Evolutionary conservation across 2,329 filamentous ascomycete genomes (phyloP).

Genomic region (Catunica adiposa): DNA sequence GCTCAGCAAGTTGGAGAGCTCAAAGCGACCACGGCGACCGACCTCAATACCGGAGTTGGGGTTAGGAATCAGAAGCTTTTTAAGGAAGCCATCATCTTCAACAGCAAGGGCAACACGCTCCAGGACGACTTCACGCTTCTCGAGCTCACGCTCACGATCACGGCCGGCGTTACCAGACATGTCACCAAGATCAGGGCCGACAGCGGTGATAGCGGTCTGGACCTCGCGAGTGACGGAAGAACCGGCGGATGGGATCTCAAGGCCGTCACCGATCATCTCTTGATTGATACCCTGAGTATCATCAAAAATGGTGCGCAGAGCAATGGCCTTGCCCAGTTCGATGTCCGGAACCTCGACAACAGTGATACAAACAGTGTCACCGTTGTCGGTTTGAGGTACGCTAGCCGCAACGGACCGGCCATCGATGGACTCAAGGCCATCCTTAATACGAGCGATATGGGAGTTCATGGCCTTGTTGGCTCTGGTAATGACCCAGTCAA

Average conservation of each 20-base stretch:
- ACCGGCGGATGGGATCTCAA: constrained; percentile 57
- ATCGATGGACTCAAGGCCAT: constrained; percentile 51
- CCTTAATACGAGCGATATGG: constrained; percentile 52
- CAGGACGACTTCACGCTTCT: constrained; percentile 66
- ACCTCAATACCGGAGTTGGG: constrained; percentile 64
- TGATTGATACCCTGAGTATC: constrained; percentile 84
- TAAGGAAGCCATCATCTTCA: constrained; percentile 69
- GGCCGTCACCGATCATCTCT: constrained; percentile 92
- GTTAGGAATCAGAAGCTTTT: constrained; percentile 63
- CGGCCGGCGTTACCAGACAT: constrained; percentile 48
- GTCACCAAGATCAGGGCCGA: constrained; percentile 64
- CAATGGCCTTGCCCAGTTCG: constrained; percentile 68
- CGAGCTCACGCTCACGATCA: constrained; percentile 61
- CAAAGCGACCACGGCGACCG: constrained; percentile 62
- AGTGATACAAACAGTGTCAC: constrained; percentile 73
- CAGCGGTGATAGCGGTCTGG: constrained; percentile 61
- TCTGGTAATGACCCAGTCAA: constrained; percentile 84
- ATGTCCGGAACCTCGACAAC: constrained; percentile 73
- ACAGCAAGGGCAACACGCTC: constrained; percentile 75
- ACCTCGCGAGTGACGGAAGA: constrained; percentile 77
- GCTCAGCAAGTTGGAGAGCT: constrained; percentile 55
- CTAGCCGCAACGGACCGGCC: constrained; percentile 31
- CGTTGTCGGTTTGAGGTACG: constrained; percentile 44
- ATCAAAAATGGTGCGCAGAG: constrained; percentile 81
- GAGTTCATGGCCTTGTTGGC: constrained; percentile 70